Conservation (phyloP, 1,284 basidiomycete genomes). For the Cryptococcus sp. region DNA sequence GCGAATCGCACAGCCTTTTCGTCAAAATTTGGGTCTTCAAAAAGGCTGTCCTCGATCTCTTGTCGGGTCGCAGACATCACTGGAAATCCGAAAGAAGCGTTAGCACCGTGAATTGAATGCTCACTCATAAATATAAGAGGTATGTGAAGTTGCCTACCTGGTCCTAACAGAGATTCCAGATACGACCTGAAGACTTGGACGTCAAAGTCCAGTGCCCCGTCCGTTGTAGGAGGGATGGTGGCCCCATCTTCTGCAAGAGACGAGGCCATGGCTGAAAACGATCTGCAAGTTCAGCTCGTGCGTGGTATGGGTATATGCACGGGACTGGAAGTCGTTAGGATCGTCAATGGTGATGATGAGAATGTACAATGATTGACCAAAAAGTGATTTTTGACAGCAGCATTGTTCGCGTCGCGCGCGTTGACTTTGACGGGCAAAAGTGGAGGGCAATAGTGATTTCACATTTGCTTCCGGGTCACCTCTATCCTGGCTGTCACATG, state of each 20-base stretch:
- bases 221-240: constrained; percentile 13
- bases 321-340: background rate
- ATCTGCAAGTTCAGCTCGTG: background rate
- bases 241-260: constrained; percentile 33
- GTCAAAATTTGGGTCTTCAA: constrained; percentile 47
- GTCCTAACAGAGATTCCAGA: constrained; percentile 40
- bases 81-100: constrained; percentile 6
- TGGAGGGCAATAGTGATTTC: background rate
- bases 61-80: constrained; percentile 49
- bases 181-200: constrained; percentile 45
- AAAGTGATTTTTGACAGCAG: background rate
- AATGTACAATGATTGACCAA: too few species aligned
- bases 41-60: constrained; percentile 46
- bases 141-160: constrained; percentile 30
- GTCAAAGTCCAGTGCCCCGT: constrained; percentile 41
- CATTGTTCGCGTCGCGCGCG: background rate
- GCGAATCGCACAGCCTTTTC: constrained; percentile 50
- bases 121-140: background rate
- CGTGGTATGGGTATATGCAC: background rate
- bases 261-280: constrained; percentile 14
- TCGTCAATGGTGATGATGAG: too few species aligned
- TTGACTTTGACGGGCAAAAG: background rate
- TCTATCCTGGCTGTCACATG: too few species aligned
- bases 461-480: too few species aligned
- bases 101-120: background rate